Conservation (phyloP, 139 green algal species). For the Chlorella vulgaris region DNA sequence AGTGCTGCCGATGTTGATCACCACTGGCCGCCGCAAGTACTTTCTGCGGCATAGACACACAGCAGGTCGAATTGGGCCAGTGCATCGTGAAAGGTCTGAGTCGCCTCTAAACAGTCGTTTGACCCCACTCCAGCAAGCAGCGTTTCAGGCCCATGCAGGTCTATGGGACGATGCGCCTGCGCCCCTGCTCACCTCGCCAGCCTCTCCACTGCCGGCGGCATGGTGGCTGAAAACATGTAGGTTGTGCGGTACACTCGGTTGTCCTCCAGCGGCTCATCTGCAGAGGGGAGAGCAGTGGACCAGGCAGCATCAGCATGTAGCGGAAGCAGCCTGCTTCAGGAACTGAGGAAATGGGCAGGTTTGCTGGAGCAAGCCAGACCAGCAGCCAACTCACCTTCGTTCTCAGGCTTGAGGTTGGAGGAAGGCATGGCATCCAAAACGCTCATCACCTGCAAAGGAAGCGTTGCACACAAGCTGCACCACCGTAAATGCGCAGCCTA, state of each 20-base stretch:
- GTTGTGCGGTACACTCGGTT: constrained; percentile 92
- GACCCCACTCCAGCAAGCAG: too few relatives aligned
- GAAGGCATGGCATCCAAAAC: constrained; percentile 95
- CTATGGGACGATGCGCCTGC: too few relatives aligned
- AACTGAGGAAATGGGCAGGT: not conserved
- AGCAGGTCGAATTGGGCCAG: too few relatives aligned
- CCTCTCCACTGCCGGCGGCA: constrained; percentile 92
- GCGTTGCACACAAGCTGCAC: too few relatives aligned
- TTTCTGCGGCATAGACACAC: not conserved
- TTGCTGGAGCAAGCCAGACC: not conserved
- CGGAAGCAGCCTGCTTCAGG: not conserved
- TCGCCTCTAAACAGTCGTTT: too few relatives aligned
- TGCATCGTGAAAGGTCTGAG: not conserved
- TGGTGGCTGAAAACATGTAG: constrained; percentile 99
- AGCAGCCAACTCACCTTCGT: constrained; percentile 62
- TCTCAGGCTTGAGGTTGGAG: constrained; percentile 90
- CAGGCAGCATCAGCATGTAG: not conserved
- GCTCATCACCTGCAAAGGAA: constrained; percentile 67
- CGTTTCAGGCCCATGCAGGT: too few relatives aligned
- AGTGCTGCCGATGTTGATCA: constrained; percentile 91
- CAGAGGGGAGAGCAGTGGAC: not conserved
- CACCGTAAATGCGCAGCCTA: too few relatives aligned
- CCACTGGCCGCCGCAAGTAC: constrained; percentile 64
- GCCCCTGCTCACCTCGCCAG: constrained; percentile 78
- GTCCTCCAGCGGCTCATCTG: constrained; percentile 57